These are phyloP conservation scores for Forsythia suspensa DNA, from an alignment of 257 asterid genomes.

Conservation along the genomic window DNA sequence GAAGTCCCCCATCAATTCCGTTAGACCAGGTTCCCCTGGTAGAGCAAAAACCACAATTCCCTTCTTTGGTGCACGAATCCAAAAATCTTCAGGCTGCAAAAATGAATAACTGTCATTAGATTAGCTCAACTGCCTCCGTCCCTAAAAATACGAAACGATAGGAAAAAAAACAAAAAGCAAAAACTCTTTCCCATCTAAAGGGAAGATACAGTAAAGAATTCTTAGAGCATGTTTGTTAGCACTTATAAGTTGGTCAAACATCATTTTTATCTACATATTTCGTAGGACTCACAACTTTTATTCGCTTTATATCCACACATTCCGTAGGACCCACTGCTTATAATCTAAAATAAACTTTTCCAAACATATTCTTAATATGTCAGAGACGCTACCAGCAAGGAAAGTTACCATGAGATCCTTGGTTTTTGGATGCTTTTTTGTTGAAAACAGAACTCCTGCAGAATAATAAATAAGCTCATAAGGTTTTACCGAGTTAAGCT, in stretches of 20 bases:
- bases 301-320: no score
- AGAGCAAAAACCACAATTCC: slow-evolving; percentile 89
- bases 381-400: slow-evolving; percentile 9
- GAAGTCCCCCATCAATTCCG: slow-evolving; percentile 90
- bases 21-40: slow-evolving; percentile 94
- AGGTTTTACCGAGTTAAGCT: slow-evolving; percentile 26
- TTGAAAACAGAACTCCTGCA: slow-evolving; percentile 80
- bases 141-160: neutral
- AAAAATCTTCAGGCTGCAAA: slow-evolving; percentile 91
- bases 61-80: slow-evolving; percentile 88
- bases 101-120: slow-evolving; percentile 4
- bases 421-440: slow-evolving; percentile 89
- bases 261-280: no score
- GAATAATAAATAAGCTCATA: slow-evolving; percentile 18
- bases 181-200: slow-evolving; percentile 4
- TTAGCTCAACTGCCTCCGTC: neutral
- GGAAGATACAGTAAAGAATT: neutral
- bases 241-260: no score
- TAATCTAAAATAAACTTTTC: no score
- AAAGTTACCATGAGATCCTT: slow-evolving; percentile 85
- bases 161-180: neutral
- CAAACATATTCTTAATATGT: neutral
- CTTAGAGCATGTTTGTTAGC: no score
- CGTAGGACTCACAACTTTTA: no score
- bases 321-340: no score